These are phyloP conservation scores for Lathyrus tuberosus DNA, from an alignment of 306 rosid genomes.

Conservation along the genomic window DNA sequence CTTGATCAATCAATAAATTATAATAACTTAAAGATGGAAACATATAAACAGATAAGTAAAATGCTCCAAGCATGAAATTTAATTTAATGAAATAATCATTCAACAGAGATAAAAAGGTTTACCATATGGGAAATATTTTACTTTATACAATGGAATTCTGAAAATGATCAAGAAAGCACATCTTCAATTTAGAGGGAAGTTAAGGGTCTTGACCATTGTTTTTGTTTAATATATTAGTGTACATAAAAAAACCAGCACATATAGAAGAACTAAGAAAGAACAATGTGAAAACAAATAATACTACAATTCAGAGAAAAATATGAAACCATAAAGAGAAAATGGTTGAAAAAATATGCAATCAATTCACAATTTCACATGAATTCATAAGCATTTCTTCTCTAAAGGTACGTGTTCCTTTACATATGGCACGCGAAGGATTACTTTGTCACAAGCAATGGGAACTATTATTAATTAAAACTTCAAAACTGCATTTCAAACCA, in stretches of 20 bases:
- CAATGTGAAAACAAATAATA: slow-evolving; percentile 1
- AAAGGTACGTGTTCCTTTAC: slow-evolving; percentile 10
- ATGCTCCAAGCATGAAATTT: slow-evolving; percentile 13
- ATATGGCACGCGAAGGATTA: not conserved
- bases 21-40: slow-evolving; percentile 20
- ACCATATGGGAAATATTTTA: not conserved
- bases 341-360: slow-evolving; percentile 4
- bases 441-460: slow-evolving; percentile 12
- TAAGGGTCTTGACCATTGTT: not conserved
- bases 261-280: slow-evolving; percentile 19
- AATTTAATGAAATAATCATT: slow-evolving; percentile 16
- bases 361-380: slow-evolving; percentile 2
- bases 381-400: slow-evolving; percentile 9
- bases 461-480: slow-evolving; percentile 25
- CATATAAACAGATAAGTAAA: slow-evolving; percentile 25
- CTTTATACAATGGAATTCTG: not conserved
- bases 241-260: not conserved
- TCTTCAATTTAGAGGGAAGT: not conserved
- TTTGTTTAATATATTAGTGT: not conserved
- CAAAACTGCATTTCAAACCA: slow-evolving; percentile 17
- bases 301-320: not conserved
- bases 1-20: slow-evolving; percentile 18
- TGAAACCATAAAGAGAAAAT: slow-evolving; percentile 27
- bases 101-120: slow-evolving; percentile 26
- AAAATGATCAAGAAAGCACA: not conserved